A percentile compares a stretch with the other conserved stretches of the same genome.
Evolutionary conservation across 2,329 filamentous ascomycete species (phyloP).

Genomic region (Hypoxylon sp.): DNA sequence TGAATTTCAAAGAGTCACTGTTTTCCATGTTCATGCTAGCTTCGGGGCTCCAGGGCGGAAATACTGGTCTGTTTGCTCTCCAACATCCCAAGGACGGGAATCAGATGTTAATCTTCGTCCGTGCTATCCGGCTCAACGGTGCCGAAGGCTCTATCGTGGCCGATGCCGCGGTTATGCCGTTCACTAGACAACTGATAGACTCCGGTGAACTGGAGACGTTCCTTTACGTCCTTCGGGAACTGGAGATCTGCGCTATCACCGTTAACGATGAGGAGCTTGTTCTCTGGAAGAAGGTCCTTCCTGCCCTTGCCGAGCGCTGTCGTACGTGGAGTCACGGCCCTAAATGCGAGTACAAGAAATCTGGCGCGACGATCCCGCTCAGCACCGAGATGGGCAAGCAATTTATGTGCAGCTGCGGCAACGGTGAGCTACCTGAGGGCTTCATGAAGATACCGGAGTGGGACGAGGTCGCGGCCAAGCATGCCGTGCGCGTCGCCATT

Average conservation of each 20-base stretch:
- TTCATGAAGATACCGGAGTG: constrained; percentile 62
- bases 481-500: constrained; percentile 70
- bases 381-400: constrained; percentile 53
- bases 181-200: constrained; percentile 57
- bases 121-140: constrained; percentile 62
- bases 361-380: constrained; percentile 58
- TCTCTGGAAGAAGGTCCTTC: constrained; percentile 64
- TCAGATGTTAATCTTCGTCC: constrained; percentile 57
- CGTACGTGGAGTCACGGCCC: constrained; percentile 63
- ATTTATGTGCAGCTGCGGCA: constrained; percentile 64
- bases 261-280: constrained; percentile 71
- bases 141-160: constrained; percentile 60
- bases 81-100: constrained; percentile 54
- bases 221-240: constrained; percentile 56
- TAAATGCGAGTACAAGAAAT: constrained; percentile 61
- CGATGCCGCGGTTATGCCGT: constrained; percentile 64
- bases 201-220: constrained; percentile 57
- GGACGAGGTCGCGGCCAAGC: constrained; percentile 57
- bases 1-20: constrained; percentile 66
- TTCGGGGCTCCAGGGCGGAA: constrained; percentile 62
- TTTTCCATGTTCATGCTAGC: constrained; percentile 64
- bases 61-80: constrained; percentile 63
- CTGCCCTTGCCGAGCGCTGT: constrained; percentile 63
- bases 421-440: constrained; percentile 58
- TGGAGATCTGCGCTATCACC: constrained; percentile 55